Base-by-base conservation (phyloP, 306 rosid species). In the Gastrolobium bilobum region DNA sequence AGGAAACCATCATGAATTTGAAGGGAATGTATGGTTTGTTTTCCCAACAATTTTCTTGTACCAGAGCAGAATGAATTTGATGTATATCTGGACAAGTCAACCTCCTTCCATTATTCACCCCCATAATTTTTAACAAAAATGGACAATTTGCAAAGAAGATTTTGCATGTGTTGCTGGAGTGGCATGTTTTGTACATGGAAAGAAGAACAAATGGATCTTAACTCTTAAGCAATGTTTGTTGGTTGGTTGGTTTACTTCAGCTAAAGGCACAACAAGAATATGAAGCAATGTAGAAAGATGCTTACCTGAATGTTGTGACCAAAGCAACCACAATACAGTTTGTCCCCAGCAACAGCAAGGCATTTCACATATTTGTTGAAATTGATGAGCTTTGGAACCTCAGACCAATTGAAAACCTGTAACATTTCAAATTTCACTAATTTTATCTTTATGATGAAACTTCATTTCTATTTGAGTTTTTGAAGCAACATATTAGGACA, bases 301-400 rank as follows among this genome's bases (percentile, higher is more conserved):
- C 29, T 69, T 84, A 92, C 99, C 95, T 89, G 90, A 69, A 92
- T 90, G 82, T 89, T 80, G 84, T 88, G 88, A 82, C 97, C 93
- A 33, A 97, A 88, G 84, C 97, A 92, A 77, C 95, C 92, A 35
- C 97, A 95, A 15, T 94, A 94, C 10, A 94, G 77, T 67, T 79
- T 94, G 80, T 87, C 85, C 76, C 92, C 91, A 20, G 83, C 39
- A 81, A 91, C 64, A 31, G 99, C 95, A 39, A 95, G 89, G 82
- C 90, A 83, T 73, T 92, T 95, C 38, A 91, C 97, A 62, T 88
- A 52, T 78, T 91, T 95, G 90, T 87, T 91, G 89, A 92, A 90
- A 82, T 87, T 92, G 73, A 95, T 73, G 50, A 82, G 89, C 88
- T 91, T 95, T 56, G 94, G 89, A 46, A 77, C 65, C 13, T 89